A percentile compares a stretch with the other conserved stretches of the same genome.
Conservation (phyloP, 176 grass and related monocot genomes). For the Aegilops umbellulata region DNA sequence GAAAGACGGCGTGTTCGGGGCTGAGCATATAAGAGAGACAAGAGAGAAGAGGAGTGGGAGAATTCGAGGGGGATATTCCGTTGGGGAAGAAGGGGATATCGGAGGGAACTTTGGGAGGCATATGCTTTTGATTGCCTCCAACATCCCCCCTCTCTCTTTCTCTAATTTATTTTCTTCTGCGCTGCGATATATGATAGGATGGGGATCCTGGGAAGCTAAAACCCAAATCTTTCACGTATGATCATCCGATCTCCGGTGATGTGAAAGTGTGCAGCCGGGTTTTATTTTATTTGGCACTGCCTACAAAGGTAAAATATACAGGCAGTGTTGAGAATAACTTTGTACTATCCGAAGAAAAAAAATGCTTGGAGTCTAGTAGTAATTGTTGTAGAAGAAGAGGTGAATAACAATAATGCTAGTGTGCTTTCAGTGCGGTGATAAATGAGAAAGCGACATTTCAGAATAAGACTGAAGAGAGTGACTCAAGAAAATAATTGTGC, state of each 20-base stretch:
- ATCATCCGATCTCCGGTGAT: not conserved
- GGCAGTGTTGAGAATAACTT: not conserved
- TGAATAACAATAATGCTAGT: not conserved
- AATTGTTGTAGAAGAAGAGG: not conserved
- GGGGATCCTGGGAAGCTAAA: not conserved
- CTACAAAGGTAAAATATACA: too few species aligned
- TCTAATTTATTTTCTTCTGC: not conserved
- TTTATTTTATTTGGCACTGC: too few species aligned
- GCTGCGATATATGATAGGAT: not conserved
- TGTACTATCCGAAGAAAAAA: not conserved
- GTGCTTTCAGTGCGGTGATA: not conserved
- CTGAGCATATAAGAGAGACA: slow-evolving; percentile 27
- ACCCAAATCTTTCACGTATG: not conserved
- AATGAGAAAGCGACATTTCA: too few species aligned
- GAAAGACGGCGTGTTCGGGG: not conserved
- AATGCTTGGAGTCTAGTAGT: not conserved
- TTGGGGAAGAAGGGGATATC: slow-evolving; percentile 22
- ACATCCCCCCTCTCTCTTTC: not conserved
- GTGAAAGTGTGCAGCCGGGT: not conserved
- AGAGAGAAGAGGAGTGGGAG: not conserved
- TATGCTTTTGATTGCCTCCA: slow-evolving; percentile 19
- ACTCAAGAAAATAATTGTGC: not conserved
- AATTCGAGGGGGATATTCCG: slow-evolving; percentile 43
- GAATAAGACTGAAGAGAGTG: not conserved
- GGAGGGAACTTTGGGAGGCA: slow-evolving; percentile 44